Conservation (phyloP, 2,329 filamentous ascomycete genomes). For the Monilinia laxa region DNA sequence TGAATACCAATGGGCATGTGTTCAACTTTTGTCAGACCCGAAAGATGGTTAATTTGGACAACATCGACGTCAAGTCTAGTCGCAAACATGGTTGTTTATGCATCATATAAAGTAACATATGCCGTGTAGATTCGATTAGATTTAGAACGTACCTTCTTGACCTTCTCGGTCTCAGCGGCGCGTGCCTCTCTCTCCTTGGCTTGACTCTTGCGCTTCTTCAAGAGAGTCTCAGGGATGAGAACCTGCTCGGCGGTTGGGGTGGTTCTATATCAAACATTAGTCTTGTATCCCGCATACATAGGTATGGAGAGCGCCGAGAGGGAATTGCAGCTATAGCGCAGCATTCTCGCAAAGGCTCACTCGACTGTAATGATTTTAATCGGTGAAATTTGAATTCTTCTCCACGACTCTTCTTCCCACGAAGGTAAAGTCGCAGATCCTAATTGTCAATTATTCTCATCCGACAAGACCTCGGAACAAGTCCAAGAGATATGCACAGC, state of each 20-base stretch:
- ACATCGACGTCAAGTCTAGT: conserved; percentile 90
- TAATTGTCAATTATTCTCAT: conserved; percentile 55
- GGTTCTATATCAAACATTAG: conserved; percentile 77
- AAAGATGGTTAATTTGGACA: conserved; percentile 99
- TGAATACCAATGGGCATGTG: conserved; percentile 30
- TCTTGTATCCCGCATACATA: conserved; percentile 66
- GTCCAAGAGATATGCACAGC: conserved; percentile 49
- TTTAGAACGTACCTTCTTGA: conserved; percentile 68
- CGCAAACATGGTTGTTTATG: conserved; percentile 74
- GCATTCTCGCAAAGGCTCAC: conserved; percentile 90
- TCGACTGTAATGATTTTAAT: conserved; percentile 76
- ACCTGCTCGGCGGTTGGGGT: conserved; percentile 94
- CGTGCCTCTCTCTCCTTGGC: conserved; percentile 97
- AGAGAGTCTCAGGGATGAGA: conserved; percentile 96
- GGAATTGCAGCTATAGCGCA: conserved; percentile 89
- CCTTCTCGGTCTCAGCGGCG: conserved; percentile 75
- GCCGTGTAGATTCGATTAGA: neutral
- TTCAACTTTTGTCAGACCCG: conserved; percentile 74
- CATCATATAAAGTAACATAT: conserved; percentile 63
- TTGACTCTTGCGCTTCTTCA: conserved; percentile 99
- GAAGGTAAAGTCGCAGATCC: conserved; percentile 25
- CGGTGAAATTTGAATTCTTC: conserved; percentile 55
- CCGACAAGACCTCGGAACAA: conserved; percentile 69
- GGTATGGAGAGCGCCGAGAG: conserved; percentile 74
- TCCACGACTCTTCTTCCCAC: conserved; percentile 34